Conservation (phyloP, 2,329 filamentous ascomycete species). For the Alternaria novae-zelandiae region DNA sequence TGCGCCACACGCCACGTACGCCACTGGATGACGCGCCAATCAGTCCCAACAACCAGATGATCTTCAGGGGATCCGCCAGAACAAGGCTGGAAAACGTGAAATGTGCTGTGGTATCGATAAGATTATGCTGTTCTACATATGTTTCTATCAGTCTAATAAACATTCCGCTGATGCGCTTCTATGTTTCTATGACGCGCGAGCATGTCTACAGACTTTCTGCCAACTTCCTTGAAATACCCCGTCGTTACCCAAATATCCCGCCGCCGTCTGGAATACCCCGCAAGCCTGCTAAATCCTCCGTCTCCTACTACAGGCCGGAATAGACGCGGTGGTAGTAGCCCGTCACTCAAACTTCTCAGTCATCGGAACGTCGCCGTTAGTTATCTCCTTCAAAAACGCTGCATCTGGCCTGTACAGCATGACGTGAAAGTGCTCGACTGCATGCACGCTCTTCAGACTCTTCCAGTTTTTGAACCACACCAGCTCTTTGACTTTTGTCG, state of each 20-base stretch:
- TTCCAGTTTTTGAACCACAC: slow-evolving; percentile 94
- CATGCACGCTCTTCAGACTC: slow-evolving; percentile 80
- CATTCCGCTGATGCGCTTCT: slow-evolving; percentile 9
- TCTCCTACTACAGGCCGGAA: not conserved
- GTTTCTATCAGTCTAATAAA: not conserved
- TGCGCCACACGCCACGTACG: not conserved
- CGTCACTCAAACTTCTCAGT: slow-evolving; percentile 28
- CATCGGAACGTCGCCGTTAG: slow-evolving; percentile 74
- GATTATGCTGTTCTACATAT: not conserved
- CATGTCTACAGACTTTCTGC: not conserved
- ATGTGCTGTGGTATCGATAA: not conserved
- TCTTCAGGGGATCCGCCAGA: slow-evolving; percentile 13
- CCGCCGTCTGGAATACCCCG: not conserved
- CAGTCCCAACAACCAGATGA: slow-evolving; percentile 4
- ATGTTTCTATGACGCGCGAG: slow-evolving; percentile 7
- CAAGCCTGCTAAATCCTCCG: not conserved
- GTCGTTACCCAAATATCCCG: not conserved
- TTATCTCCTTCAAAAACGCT: slow-evolving; percentile 72
- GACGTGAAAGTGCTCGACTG: slow-evolving; percentile 93
- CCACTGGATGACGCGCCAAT: slow-evolving; percentile 10
- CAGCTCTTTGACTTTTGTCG: slow-evolving; percentile 57
- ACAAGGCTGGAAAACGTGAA: not conserved
- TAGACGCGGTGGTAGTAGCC: no score
- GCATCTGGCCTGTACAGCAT: slow-evolving; percentile 82
- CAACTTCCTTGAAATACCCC: not conserved